Conservation (phyloP, 768 basidiomycete species). For the Tulasnella sp. region DNA sequence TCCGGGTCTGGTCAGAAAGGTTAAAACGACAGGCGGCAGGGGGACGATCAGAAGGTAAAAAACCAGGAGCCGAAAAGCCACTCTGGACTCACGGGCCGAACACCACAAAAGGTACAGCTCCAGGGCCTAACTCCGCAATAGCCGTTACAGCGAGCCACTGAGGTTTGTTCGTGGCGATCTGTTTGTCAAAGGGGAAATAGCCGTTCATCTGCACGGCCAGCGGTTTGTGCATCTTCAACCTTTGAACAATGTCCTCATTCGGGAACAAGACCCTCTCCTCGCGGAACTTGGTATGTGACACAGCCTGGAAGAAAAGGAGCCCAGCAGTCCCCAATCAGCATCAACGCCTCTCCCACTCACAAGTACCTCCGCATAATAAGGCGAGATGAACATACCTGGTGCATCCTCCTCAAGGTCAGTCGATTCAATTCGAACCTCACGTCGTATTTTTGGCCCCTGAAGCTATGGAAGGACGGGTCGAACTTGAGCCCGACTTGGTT, state of each 20-base stretch:
- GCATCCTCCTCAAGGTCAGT: constrained; percentile 51
- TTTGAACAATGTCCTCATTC: not conserved
- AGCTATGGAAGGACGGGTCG: constrained; percentile 41
- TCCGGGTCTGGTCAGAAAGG: constrained; percentile 46
- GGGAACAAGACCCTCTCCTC: constrained; percentile 51
- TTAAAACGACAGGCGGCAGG: too few species aligned
- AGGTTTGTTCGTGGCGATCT: constrained; percentile 43
- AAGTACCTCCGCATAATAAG: constrained; percentile 10
- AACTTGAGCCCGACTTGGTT: constrained; percentile 48
- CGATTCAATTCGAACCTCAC: constrained; percentile 57
- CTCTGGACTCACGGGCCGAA: constrained; percentile 56
- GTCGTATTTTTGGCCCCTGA: constrained; percentile 44
- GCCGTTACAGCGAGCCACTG: constrained; percentile 52
- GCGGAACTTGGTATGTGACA: constrained; percentile 32
- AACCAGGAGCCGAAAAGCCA: not conserved
- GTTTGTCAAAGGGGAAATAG: constrained; percentile 30
- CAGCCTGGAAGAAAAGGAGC: not conserved
- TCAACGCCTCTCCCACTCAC: not conserved
- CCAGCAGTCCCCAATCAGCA: not conserved
- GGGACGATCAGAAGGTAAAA: too few species aligned
- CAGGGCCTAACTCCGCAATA: constrained; percentile 45
- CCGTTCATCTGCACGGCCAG: constrained; percentile 31
- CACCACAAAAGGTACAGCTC: constrained; percentile 53
- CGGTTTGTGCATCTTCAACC: constrained; percentile 30
- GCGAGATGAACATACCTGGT: constrained; percentile 44